Percentiles rank a stretch among this genome's conserved stretches.
phyloP scores from a whole-genome alignment of 371 early-diverging fungal species.

The Mortierella sp. region DNA sequence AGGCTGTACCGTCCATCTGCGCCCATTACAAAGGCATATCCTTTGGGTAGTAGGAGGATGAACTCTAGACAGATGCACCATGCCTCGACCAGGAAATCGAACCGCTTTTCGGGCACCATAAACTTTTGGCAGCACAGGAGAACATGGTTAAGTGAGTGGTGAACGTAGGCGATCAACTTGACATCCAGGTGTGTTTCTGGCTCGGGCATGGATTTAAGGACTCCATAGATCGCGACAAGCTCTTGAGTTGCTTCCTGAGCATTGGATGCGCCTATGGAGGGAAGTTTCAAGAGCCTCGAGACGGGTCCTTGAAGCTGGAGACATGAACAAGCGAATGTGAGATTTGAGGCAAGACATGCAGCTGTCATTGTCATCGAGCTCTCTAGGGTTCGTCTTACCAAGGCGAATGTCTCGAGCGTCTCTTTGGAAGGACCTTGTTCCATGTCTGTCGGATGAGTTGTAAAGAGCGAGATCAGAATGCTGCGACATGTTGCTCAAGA shows the following conservation, averaged over 20 bases:
- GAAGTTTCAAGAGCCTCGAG: conserved; percentile 15
- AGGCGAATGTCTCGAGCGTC: conserved; percentile 12
- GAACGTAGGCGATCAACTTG: conserved; percentile 26
- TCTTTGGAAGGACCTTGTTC: conserved; percentile 9
- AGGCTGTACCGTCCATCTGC: conserved; percentile 14
- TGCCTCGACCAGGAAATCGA: conserved; percentile 46
- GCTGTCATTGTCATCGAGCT: background rate
- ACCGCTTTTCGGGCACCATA: conserved; percentile 26
- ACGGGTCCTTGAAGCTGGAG: conserved; percentile 17
- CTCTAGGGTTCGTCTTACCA: conserved; percentile 3
- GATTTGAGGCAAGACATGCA: background rate
- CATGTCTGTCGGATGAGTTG: conserved; percentile 4
- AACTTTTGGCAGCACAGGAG: conserved; percentile 56
- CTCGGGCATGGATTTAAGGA: conserved; percentile 24
- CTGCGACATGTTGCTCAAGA: too few relatives aligned
- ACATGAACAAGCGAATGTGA: background rate
- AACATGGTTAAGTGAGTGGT: conserved; percentile 37
- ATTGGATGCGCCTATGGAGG: conserved; percentile 29
- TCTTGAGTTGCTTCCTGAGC: conserved; percentile 16
- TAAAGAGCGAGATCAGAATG: too few relatives aligned
- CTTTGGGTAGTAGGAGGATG: conserved; percentile 30
- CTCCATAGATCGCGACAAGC: conserved; percentile 11
- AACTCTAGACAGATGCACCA: conserved; percentile 41
- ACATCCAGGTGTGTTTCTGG: conserved; percentile 37
- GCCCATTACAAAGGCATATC: conserved; percentile 25